These are phyloP conservation scores for Solanum corneliomulleri DNA, from an alignment of 257 asterid species.

Conservation along the genomic window DNA sequence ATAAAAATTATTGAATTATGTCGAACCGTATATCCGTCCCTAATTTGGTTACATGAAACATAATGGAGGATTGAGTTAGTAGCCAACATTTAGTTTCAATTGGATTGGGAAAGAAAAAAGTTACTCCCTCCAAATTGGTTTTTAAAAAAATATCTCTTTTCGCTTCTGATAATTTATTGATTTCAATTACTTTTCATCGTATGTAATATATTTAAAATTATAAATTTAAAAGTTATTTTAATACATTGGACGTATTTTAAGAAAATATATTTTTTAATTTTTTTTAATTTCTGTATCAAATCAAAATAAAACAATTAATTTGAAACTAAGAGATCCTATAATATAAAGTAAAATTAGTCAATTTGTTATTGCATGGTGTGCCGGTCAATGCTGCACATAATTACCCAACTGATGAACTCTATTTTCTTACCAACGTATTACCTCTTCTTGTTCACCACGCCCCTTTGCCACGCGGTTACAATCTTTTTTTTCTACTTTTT, in stretches of 20 bases:
- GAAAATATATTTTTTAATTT: background rate
- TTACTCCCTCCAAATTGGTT: background rate
- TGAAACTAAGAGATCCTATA: rapidly evolving
- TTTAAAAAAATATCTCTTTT: too few relatives aligned
- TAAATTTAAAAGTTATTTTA: too few relatives aligned
- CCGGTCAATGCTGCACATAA: background rate
- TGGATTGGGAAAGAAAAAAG: background rate
- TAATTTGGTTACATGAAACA: background rate
- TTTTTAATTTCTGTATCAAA: rapidly evolving
- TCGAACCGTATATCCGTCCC: background rate
- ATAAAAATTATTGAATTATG: background rate
- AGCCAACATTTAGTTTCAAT: background rate
- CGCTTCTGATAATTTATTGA: too few relatives aligned
- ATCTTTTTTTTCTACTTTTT: background rate
- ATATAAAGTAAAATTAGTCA: background rate
- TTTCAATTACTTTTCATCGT: too few relatives aligned
- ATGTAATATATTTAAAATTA: too few relatives aligned
- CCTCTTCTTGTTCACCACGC: background rate
- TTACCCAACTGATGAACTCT: background rate
- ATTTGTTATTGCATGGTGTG: background rate
- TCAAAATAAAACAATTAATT: too few relatives aligned
- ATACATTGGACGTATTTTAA: too few relatives aligned
- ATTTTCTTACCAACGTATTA: background rate
- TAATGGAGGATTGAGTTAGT: background rate
- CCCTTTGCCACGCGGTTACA: background rate